Conservation (phyloP, 306 rosid species). For the Prinsepia uniflora region DNA sequence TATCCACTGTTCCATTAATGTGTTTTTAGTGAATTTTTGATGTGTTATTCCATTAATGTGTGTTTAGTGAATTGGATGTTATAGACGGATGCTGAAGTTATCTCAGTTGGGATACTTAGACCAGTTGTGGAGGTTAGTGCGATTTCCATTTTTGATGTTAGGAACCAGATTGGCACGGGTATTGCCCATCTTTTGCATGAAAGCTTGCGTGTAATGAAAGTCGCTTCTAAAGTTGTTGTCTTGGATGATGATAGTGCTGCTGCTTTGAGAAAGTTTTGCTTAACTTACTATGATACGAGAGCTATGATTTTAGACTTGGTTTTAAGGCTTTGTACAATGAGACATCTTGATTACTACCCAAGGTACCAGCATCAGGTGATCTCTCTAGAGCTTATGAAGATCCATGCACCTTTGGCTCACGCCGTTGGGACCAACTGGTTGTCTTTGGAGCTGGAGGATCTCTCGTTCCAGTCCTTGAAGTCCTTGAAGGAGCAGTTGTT, state of each 20-base stretch:
- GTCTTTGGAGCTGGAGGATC: constrained; percentile 79
- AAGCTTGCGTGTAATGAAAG: constrained; percentile 55
- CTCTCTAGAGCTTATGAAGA: constrained; percentile 66
- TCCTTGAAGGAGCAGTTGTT: no score
- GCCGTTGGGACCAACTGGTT: constrained; percentile 70
- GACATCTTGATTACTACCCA: constrained; percentile 64
- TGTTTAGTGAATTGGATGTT: constrained; percentile 14
- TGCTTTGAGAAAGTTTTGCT: constrained; percentile 72
- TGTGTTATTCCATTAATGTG: constrained; percentile 3
- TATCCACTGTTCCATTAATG: background rate
- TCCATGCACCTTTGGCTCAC: constrained; percentile 83
- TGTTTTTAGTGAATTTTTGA: constrained; percentile 5
- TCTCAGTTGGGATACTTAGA: constrained; percentile 73
- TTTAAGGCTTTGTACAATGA: constrained; percentile 69
- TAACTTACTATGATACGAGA: constrained; percentile 70
- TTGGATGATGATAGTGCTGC: constrained; percentile 68
- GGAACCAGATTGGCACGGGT: constrained; percentile 53
- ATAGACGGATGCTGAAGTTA: constrained; percentile 93
- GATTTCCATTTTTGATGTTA: constrained; percentile 41
- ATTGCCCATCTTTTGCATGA: constrained; percentile 77
- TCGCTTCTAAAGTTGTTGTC: constrained; percentile 46
- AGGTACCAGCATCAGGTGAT: constrained; percentile 69
- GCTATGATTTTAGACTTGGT: constrained; percentile 80
- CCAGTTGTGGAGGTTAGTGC: constrained; percentile 54
- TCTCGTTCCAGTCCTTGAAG: constrained; percentile 64